These are phyloP conservation scores for Dryadomyces quercus-mongolicae DNA, from an alignment of 2,329 filamentous ascomycete species.

Conservation along the genomic window DNA sequence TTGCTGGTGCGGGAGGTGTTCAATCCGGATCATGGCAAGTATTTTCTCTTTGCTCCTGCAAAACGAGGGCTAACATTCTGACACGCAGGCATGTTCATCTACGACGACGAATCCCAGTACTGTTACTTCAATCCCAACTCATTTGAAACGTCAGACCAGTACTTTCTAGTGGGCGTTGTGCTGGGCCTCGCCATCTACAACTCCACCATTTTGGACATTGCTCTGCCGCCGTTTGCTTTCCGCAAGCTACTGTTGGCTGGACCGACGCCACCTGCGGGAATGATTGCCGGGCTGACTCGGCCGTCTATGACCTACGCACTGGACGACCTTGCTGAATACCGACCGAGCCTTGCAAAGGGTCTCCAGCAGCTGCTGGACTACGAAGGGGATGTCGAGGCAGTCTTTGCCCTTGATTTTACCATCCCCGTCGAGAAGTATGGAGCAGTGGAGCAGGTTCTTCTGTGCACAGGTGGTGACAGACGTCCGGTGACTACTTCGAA, in stretches of 20 bases:
- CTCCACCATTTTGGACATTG: constrained; percentile 81
- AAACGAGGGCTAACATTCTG: not conserved
- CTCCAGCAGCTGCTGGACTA: constrained; percentile 68
- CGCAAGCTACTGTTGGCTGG: constrained; percentile 72
- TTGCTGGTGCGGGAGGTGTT: constrained; percentile 82
- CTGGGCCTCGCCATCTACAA: constrained; percentile 90
- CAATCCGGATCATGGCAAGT: constrained; percentile 74
- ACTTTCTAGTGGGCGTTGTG: constrained; percentile 78
- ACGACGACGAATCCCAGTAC: constrained; percentile 79
- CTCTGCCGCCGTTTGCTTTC: constrained; percentile 80
- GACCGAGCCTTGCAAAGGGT: constrained; percentile 63
- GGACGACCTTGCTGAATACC: constrained; percentile 72
- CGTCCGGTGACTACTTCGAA: constrained; percentile 75
- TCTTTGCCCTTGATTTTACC: constrained; percentile 73
- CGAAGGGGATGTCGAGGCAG: constrained; percentile 70
- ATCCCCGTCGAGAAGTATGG: constrained; percentile 70
- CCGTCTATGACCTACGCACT: constrained; percentile 60
- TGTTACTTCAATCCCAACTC: constrained; percentile 91
- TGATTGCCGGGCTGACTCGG: constrained; percentile 39
- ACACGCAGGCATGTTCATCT: constrained; percentile 67
- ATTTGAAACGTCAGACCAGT: constrained; percentile 85
- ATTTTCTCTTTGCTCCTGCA: not conserved
- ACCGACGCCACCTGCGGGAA: constrained; percentile 44
- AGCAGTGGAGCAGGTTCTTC: constrained; percentile 49
- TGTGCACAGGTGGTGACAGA: constrained; percentile 62